Percentiles rank a stretch among this genome's conserved stretches.
These are phyloP conservation scores for Ophiocytium majus DNA, from an alignment of 352 stramenopile genomes.

Conservation along the genomic window DNA sequence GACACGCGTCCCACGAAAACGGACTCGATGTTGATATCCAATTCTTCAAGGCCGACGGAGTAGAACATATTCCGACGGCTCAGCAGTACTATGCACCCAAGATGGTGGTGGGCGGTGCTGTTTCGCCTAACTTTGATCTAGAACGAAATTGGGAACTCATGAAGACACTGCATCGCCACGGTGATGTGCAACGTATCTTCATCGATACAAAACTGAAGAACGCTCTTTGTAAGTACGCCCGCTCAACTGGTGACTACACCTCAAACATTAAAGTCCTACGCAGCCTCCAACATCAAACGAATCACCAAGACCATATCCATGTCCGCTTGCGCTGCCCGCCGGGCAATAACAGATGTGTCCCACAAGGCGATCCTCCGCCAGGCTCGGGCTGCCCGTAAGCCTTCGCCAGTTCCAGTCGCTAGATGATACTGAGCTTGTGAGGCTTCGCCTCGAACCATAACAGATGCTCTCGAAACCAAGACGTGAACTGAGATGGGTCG, in stretches of 20 bases:
- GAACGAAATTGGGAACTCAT: background rate
- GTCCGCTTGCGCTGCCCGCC: background rate
- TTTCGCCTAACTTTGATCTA: slow-evolving; percentile 1
- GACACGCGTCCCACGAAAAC: background rate
- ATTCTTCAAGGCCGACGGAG: background rate
- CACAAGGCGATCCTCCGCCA: background rate
- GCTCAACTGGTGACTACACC: background rate
- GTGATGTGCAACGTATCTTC: slow-evolving; percentile 9
- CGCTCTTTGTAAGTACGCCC: background rate
- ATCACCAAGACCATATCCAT: slow-evolving; percentile 17
- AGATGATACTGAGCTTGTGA: too few species aligned
- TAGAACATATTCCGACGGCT: background rate
- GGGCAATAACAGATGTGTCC: background rate
- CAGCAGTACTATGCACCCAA: background rate
- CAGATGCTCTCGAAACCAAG: too few species aligned
- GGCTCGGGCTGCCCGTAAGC: background rate
- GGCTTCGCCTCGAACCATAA: too few species aligned
- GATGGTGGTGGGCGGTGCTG: background rate
- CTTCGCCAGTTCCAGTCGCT: too few species aligned
- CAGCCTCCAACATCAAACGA: background rate
- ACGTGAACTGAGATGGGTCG: too few species aligned
- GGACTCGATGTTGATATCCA: background rate
- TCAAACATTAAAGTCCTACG: background rate
- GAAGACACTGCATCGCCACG: background rate
- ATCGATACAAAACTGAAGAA: background rate